A percentile compares a stretch with the other conserved stretches of the same genome.
phyloP scores from a whole-genome alignment of 2,329 filamentous ascomycete genomes.

The Sclerotinia minor region DNA sequence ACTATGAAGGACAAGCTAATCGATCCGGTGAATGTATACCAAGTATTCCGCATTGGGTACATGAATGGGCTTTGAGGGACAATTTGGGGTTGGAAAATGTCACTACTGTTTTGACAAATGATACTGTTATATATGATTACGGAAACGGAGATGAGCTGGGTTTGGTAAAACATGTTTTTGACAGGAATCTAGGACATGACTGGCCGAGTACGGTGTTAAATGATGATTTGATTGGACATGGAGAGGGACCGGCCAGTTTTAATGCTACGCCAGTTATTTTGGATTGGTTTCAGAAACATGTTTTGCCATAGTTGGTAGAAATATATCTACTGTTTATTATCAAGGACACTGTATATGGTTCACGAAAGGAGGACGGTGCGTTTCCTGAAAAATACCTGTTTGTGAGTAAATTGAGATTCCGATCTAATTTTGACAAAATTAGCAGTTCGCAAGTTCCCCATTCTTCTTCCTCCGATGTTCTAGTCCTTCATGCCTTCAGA shows the following conservation, averaged over 20 bases:
- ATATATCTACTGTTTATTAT: fast-evolving
- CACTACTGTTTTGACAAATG: constrained; percentile 3
- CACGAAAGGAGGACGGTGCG: too few relatives aligned
- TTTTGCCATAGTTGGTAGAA: not conserved
- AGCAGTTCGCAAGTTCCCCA: too few relatives aligned
- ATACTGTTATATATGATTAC: constrained; percentile 24
- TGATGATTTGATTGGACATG: constrained; percentile 20
- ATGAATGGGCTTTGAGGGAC: constrained; percentile 27
- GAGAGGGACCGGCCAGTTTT: constrained; percentile 18
- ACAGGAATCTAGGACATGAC: constrained; percentile 24
- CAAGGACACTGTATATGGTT: too few relatives aligned
- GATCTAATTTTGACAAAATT: too few relatives aligned
- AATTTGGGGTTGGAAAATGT: constrained; percentile 19
- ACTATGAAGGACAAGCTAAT: constrained; percentile 46
- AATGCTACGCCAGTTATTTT: constrained; percentile 27
- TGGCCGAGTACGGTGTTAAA: constrained; percentile 28
- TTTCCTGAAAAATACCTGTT: too few relatives aligned
- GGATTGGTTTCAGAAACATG: constrained; percentile 24
- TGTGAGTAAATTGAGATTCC: too few relatives aligned
- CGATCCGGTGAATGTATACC: constrained; percentile 48
- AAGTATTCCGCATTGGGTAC: constrained; percentile 42
- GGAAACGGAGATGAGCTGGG: constrained; percentile 23
- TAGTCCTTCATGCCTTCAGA: too few relatives aligned
- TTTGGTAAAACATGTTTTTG: constrained; percentile 27
- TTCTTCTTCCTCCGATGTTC: too few relatives aligned